Percentiles rank a stretch among this genome's conserved stretches.
phyloP scores from a whole-genome alignment of 257 asterid species.

The Solanum ossicruentum region DNA sequence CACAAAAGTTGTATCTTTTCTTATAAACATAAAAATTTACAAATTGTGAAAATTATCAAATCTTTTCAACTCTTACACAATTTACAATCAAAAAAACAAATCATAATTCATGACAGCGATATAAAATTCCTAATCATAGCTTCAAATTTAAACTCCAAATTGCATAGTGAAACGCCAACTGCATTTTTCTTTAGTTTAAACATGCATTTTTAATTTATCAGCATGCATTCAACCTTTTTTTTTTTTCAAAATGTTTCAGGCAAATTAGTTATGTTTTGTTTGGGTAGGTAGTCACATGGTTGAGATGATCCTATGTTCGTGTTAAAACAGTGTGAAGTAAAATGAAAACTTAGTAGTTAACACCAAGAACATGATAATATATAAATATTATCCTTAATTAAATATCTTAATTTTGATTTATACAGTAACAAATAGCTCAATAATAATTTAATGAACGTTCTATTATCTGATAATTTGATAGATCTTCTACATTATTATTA shows the following conservation, averaged over 20 bases:
- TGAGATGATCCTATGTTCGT: not conserved
- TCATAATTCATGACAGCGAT: not conserved
- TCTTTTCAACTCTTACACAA: no score
- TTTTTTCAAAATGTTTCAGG: not conserved
- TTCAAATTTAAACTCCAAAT: not conserved
- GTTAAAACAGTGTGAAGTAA: not conserved
- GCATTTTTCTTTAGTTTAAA: not conserved
- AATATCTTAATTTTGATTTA: not conserved
- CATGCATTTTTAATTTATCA: not conserved
- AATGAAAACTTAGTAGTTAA: not conserved
- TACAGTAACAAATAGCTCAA: not conserved
- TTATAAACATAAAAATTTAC: not conserved
- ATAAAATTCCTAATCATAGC: not conserved
- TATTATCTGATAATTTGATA: not conserved
- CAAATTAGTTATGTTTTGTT: not conserved
- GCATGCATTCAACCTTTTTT: not conserved
- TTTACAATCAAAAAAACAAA: no score
- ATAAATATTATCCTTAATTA: not conserved
- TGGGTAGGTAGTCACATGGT: not conserved
- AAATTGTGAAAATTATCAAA: no score
- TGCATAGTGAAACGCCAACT: not conserved
- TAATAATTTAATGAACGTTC: not conserved
- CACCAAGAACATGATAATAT: not conserved
- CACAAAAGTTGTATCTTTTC: no score
- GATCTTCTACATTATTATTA: no score